Conservation (phyloP, 1,139 yeast species). For the Torulaspora globosa region DNA sequence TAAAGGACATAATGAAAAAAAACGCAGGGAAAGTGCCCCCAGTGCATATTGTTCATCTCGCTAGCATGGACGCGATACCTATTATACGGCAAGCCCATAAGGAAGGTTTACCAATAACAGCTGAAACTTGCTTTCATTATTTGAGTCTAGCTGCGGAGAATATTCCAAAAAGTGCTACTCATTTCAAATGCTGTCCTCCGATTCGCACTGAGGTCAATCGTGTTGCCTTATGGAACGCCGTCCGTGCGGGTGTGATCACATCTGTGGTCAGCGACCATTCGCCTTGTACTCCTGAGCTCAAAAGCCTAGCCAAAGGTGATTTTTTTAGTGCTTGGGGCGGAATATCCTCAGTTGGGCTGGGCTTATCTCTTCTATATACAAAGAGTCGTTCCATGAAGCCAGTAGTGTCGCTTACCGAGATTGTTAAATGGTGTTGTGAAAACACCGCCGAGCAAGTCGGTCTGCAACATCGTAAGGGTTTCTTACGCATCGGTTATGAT, state of each 20-base stretch:
- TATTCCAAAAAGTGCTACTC: conserved; percentile 71
- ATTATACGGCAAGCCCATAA: conserved; percentile 61
- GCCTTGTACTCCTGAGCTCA: conserved; percentile 90
- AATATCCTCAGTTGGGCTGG: conserved; percentile 89
- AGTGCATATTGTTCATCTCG: conserved; percentile 84
- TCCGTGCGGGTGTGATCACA: conserved; percentile 60
- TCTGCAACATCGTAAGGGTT: conserved; percentile 66
- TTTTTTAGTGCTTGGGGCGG: conserved; percentile 97
- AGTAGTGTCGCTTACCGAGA: conserved; percentile 55
- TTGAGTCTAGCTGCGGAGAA: conserved; percentile 70
- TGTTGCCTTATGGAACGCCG: conserved; percentile 69
- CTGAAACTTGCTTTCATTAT: conserved; percentile 94
- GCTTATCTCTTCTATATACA: conserved; percentile 74
- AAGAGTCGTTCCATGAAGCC: conserved; percentile 57
- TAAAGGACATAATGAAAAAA: conserved; percentile 38
- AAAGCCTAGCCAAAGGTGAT: conserved; percentile 77
- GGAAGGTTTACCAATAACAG: conserved; percentile 48
- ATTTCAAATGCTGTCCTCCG: conserved; percentile 93
- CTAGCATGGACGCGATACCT: conserved; percentile 79
- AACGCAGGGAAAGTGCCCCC: conserved; percentile 47
- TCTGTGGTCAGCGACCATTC: conserved; percentile 94
- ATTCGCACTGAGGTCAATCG: conserved; percentile 73
- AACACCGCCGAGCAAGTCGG: conserved; percentile 89
- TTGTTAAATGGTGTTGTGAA: conserved; percentile 71
- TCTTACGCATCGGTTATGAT: conserved; percentile 66